A percentile compares a stretch with the other conserved stretches of the same genome.
phyloP scores from a whole-genome alignment of 192 early-diverging fungal species.

The Phlyctochytrium bullatum region DNA sequence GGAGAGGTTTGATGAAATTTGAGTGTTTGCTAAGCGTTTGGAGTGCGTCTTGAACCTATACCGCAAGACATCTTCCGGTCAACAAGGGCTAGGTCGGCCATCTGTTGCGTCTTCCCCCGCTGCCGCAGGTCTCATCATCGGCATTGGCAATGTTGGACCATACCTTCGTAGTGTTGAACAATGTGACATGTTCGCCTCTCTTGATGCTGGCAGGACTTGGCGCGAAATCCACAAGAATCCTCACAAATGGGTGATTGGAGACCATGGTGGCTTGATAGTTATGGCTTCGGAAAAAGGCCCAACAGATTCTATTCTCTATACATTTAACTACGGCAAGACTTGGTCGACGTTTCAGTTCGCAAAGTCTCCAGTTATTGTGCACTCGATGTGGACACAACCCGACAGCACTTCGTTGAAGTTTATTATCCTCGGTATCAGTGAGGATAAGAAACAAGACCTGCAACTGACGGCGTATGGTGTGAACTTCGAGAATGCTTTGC shows the following conservation, averaged over 20 bases:
- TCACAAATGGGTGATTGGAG: slow-evolving; percentile 81
- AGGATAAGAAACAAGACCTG: slow-evolving; percentile 1
- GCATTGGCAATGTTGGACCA: slow-evolving; percentile 73
- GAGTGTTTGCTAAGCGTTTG: not conserved
- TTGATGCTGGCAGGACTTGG: slow-evolving; percentile 91
- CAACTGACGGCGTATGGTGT: slow-evolving; percentile 45
- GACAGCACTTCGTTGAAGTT: slow-evolving; percentile 69
- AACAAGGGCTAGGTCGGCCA: slow-evolving; percentile 3
- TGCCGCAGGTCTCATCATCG: slow-evolving; percentile 49
- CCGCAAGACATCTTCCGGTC: slow-evolving; percentile 8
- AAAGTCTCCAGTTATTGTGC: slow-evolving; percentile 57
- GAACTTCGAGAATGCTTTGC: slow-evolving; percentile 55
- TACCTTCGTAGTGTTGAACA: slow-evolving; percentile 57
- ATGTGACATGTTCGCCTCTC: slow-evolving; percentile 73
- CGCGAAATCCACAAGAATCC: slow-evolving; percentile 62
- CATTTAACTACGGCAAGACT: slow-evolving; percentile 74
- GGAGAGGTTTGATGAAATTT: slow-evolving; percentile 3
- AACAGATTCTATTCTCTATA: slow-evolving; percentile 57
- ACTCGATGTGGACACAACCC: slow-evolving; percentile 61
- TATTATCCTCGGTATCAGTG: slow-evolving; percentile 57
- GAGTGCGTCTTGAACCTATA: slow-evolving; percentile 26
- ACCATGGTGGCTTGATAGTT: slow-evolving; percentile 82
- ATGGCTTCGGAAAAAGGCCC: slow-evolving; percentile 71
- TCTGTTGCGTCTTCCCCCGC: slow-evolving; percentile 22
- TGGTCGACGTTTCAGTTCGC: slow-evolving; percentile 69